Conservation (phyloP, 1,284 basidiomycete species). For the Prillingera fragicola region DNA sequence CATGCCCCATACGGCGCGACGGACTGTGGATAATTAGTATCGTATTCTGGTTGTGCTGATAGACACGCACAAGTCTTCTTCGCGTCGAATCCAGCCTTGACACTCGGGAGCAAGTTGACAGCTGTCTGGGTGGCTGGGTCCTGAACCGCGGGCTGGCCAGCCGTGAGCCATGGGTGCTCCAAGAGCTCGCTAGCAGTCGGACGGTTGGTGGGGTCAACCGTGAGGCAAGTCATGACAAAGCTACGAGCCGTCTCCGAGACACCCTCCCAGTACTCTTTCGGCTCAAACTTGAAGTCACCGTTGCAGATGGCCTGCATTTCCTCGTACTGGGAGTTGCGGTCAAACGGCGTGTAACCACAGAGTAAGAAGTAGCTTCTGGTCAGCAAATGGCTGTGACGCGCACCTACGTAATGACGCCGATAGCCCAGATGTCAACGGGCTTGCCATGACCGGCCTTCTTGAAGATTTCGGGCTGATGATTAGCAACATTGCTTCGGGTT, state of each 20-base stretch:
- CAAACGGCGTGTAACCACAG: constrained; percentile 91
- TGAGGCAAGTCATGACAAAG: constrained; percentile 76
- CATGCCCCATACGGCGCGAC: constrained; percentile 77
- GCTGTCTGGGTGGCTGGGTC: constrained; percentile 58
- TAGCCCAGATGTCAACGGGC: constrained; percentile 95
- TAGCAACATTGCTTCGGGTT: not conserved
- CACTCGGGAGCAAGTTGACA: constrained; percentile 77
- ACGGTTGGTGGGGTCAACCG: constrained; percentile 68
- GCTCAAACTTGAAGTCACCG: constrained; percentile 88
- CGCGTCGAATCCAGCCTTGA: constrained; percentile 82
- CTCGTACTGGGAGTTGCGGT: constrained; percentile 76
- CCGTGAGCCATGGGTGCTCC: constrained; percentile 68
- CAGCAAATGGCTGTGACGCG: not conserved
- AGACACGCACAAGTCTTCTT: constrained; percentile 67
- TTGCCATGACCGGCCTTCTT: constrained; percentile 91
- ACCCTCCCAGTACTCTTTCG: constrained; percentile 77
- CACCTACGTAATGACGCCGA: constrained; percentile 77
- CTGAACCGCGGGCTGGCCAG: constrained; percentile 50
- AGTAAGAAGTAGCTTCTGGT: constrained; percentile 69
- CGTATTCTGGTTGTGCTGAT: too few relatives aligned
- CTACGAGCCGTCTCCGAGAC: constrained; percentile 73
- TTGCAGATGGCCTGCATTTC: constrained; percentile 91
- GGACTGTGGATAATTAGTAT: constrained; percentile 54
- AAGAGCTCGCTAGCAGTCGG: constrained; percentile 70
- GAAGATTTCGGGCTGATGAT: constrained; percentile 77